Evolutionary conservation across 1,284 basidiomycete genomes (phyloP), one percentile per base, ranked within the genome.

Genomic region (Fomitopsis palustris): DNA sequence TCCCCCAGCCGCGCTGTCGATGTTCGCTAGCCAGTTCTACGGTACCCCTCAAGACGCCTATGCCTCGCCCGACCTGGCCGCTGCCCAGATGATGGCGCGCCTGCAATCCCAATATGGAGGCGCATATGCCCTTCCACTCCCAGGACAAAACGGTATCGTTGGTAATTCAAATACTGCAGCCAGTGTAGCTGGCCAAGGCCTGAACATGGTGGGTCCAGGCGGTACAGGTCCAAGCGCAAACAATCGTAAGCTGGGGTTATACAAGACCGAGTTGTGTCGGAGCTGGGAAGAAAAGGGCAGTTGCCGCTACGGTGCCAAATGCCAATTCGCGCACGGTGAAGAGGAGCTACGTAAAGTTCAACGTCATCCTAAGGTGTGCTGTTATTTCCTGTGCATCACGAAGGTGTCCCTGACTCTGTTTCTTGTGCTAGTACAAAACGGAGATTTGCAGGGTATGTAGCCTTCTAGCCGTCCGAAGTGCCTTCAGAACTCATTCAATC

Each of bases 251-350:
- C 74, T 92, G 35, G 91, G 90, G 23, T 71, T 95, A 52, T 96
- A 95, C 81, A 96, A 96, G 81, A 96, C 94, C 0, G 93, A 96
- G 71, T 68, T 95, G 37, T 96, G 93, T 75, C 80, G 93, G 62
- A 94, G 92, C 71, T 96, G 93, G 93, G 93, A 95, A 72, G 93
- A 96, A 75, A 94, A 93, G 70, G 92, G 93, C 1, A 78, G 80
- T n/a, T 96, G 94, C 73, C 82, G 92, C 47, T 96, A 96, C 67
- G 90, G 88, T 9, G 74, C 83, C 39, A 95, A 94, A 74, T 95
- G 93, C 69, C 93, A 95, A 72, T 95, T 95, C 70, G 93, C 93
- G 27, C 93, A 96, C 67, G 94, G 94, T 51, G 87, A 93, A 69
- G 87, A 92, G 0, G 93, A 96, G 73, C 78, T 96, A 45, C 85